These are phyloP conservation scores for Pilasporangium apinafurcum DNA, from an alignment of 352 stramenopile genomes.

Conservation along the genomic window DNA sequence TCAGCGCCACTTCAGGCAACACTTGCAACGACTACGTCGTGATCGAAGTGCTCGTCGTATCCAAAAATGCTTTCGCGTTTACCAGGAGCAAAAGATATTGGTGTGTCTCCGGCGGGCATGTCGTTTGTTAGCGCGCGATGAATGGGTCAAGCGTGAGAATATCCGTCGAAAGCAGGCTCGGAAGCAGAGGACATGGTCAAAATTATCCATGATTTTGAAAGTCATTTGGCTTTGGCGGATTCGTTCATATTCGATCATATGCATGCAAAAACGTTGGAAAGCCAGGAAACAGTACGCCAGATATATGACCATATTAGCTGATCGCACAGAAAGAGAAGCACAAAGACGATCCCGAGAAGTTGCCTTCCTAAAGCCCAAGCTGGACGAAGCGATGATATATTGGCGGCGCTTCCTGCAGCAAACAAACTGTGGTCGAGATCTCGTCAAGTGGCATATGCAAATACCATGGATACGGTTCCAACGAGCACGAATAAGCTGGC, in stretches of 20 bases:
- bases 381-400: neutral
- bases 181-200: conserved; percentile 1
- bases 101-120: conserved; percentile 23
- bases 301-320: conserved; percentile 1
- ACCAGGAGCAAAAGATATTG: conserved; percentile 26
- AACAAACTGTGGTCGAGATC: neutral
- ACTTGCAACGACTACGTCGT: conserved; percentile 5
- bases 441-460: conserved; percentile 9
- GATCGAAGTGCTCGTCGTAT: conserved; percentile 19
- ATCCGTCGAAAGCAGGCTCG: neutral
- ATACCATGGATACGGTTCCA: conserved; percentile 7
- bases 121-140: conserved; percentile 16
- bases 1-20: conserved; percentile 26
- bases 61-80: conserved; percentile 36
- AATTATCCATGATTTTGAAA: neutral
- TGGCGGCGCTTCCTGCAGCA: conserved; percentile 1
- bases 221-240: conserved; percentile 2
- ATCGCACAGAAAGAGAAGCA: neutral
- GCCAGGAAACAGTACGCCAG: neutral
- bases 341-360: neutral
- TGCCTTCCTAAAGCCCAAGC: neutral
- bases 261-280: conserved; percentile 6
- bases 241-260: neutral
- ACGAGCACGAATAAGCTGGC: conserved; percentile 1
- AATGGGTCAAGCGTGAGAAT: conserved; percentile 5